Base-by-base conservation (phyloP, 495 filamentous ascomycete species). In the Tuber aestivum region DNA sequence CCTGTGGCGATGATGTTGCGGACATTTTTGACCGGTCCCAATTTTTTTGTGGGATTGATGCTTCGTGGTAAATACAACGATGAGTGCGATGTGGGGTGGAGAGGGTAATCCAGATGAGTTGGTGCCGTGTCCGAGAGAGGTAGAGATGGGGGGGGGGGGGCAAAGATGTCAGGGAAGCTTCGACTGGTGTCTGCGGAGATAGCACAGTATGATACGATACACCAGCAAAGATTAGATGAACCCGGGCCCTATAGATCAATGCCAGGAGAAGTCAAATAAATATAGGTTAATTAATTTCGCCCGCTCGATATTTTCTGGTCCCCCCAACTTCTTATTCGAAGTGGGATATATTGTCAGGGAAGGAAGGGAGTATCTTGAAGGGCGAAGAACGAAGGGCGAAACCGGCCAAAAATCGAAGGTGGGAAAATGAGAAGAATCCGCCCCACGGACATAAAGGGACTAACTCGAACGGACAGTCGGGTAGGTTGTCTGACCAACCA, bases 11-110 rank as follows among this genome's bases (percentile, higher is more conserved):
- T 20, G 78, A 32, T 72, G 77, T 40, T 73, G 75, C 61, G 23
- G 77, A 69, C 77, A 80, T 80, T 71, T 69, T 70, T 27, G 45
- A 40, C 61, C 21, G 70, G 73, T 72, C 70, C 68, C 61, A 38
- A 73, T n/a, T 68, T 68, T 74, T 48, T 44, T 42, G 27, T 6
- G 3, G 69, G 68, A 65, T 65, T 65, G 56, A 32, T 65, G 56
- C 12, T 37, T 37, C 23, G 37, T 18, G 41, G 56, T 44, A 9
- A 72, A 44, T 37, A 32, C 68, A 37, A 56, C 35, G 70, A 48
- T 48, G 75, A 41, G 72, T 14, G 65, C 9, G 70, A 42, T 40
- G 70, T 61, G 42, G 42, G 75, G 40, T 69, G 45, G 27, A 65
- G 69, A 10, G 35, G 44, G 23, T 32, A 35, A 18, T 61, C 37